A percentile compares a stretch with the other conserved stretches of the same genome.
phyloP scores from a whole-genome alignment of 352 stramenopile species.

The Phytophthora tentaculata region DNA sequence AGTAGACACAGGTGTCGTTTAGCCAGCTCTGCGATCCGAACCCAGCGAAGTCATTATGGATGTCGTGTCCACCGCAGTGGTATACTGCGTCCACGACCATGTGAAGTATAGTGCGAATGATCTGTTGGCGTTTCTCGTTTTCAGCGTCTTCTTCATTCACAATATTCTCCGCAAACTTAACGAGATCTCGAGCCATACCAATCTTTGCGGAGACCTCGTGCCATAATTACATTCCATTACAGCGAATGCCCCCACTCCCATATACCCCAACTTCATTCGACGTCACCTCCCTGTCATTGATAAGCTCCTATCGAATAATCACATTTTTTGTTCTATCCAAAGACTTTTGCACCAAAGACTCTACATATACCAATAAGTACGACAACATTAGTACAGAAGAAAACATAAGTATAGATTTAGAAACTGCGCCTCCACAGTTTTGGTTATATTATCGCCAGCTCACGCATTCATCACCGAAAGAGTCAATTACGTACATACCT shows the following conservation, averaged over 20 bases:
- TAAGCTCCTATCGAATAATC: background rate
- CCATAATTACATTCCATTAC: background rate
- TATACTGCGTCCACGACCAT: background rate
- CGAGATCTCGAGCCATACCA: no score
- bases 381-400: background rate
- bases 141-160: no score
- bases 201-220: background rate
- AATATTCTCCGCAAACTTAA: no score
- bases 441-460: background rate
- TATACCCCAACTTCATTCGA: background rate
- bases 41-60: background rate
- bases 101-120: no score
- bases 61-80: background rate
- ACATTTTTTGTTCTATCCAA: background rate
- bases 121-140: no score
- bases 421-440: background rate
- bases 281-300: background rate
- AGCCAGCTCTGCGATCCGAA: background rate
- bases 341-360: background rate
- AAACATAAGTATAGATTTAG: background rate
- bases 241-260: background rate
- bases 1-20: background rate
- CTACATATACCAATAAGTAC: background rate
- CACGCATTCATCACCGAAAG: no score
- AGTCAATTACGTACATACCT: background rate